A percentile compares a stretch with the other conserved stretches of the same genome.
phyloP scores from a whole-genome alignment of 306 rosid genomes.

The apple (Malus domestica) region ASM211411v1 NC_041791.1:5230501-5231000 shows the following conservation, averaged over 20 bases:
- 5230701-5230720: slow-evolving; percentile 87
- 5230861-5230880: slow-evolving; percentile 48
- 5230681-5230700: slow-evolving; percentile 94
- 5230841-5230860: not conserved
- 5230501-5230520: slow-evolving; percentile 94
- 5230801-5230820: not conserved
- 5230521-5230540: slow-evolving; percentile 40
- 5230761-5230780: not conserved
- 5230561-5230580: not conserved
- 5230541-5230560: slow-evolving; percentile 15
- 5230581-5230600: not conserved
- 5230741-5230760: slow-evolving; percentile 57
- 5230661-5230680: slow-evolving; percentile 93
- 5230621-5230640: not conserved
- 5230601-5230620: not conserved
- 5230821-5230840: not conserved
- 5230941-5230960: slow-evolving; percentile 97
- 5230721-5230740: slow-evolving; percentile 98
- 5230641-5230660: not conserved
- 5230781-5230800: not conserved
- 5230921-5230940: slow-evolving; percentile 99
- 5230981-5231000: not conserved
- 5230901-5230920: slow-evolving; percentile 94
- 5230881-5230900: slow-evolving; percentile 95
- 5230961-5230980: slow-evolving; percentile 48